A percentile compares a stretch with the other conserved stretches of the same genome.
Conservation (phyloP, 495 filamentous ascomycete species). For the Massariosphaeria phaeospora region DNA sequence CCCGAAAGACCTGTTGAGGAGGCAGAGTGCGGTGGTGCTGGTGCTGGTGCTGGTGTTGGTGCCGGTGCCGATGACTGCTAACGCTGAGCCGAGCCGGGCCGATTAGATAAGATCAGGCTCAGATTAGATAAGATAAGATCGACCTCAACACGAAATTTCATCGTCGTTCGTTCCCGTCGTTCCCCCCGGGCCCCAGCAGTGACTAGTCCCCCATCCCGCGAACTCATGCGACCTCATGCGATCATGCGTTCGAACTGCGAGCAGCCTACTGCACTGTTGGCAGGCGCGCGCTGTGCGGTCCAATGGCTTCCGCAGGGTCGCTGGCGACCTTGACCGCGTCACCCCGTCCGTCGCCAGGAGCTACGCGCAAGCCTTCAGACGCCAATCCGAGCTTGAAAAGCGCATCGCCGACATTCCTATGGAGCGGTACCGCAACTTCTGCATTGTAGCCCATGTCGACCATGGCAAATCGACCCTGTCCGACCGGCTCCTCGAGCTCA, state of each 20-base stretch:
- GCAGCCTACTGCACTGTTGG: constrained; percentile 35
- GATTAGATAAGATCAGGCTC: constrained; percentile 2
- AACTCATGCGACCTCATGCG: constrained; percentile 34
- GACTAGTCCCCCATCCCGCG: not conserved
- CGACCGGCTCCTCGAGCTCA: constrained; percentile 88
- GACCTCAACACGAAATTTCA: not conserved
- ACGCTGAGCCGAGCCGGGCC: no score
- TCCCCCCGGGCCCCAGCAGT: not conserved
- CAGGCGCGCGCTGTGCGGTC: constrained; percentile 24
- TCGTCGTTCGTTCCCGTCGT: no score
- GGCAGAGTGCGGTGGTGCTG: not conserved
- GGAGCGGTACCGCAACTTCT: constrained; percentile 91
- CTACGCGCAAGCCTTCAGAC: constrained; percentile 41
- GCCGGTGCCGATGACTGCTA: no score
- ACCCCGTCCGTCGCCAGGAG: constrained; percentile 39
- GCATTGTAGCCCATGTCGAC: constrained; percentile 97
- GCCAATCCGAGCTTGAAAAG: constrained; percentile 60
- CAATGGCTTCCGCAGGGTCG: constrained; percentile 12
- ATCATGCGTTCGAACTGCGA: constrained; percentile 35
- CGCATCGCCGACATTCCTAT: constrained; percentile 85
- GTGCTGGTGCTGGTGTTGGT: not conserved
- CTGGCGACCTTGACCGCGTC: constrained; percentile 39
- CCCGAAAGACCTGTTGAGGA: no score
- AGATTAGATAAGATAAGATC: constrained; percentile 18
- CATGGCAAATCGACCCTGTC: constrained; percentile 95